Base-by-base conservation (phyloP, 495 filamentous ascomycete species). In the Cercophora scortea region DNA sequence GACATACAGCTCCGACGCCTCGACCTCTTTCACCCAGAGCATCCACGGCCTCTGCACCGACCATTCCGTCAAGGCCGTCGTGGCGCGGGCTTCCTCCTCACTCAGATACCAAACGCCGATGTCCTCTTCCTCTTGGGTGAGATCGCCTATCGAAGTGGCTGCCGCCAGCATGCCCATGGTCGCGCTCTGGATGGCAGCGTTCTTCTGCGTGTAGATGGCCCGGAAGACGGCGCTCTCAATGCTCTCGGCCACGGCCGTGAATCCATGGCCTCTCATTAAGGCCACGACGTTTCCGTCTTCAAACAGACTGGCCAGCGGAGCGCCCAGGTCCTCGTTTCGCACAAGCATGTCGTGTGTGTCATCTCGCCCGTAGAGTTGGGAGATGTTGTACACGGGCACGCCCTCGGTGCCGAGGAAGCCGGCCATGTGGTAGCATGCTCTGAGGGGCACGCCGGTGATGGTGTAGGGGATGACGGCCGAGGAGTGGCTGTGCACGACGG, bases 181-280 rank as follows among this genome's bases (percentile, higher is more conserved):
- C 6, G 58, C 55, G 9, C 67, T 63, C 55, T 76, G 71, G 12
- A 76, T 59, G 6, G 45, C 52, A 0, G 75, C 75, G 42, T 78
- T 79, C 55, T 62, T 59, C 43, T 68, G 62, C 3, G 75, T 73
- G 57, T 78, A 79, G 4, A 79, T 62, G 5, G 74, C 68, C 16
- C 65, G 60, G 47, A 61, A 67, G 4, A 79, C 71, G 4, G 60
- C 70, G 45, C 63, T 49, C 51, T 74, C 63, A 33, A 80, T 67
- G 33, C 36, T 65, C 0, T 55, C 53, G 0, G 64, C 75, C 2
- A 70, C 53, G 1, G 64, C 59, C 0, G 71, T 74, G 53, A 78
- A 77, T 7, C 76, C 78, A 45, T 80, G 78, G 8, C 69, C 69
- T 3, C 62, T 57, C 75, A 78, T 77, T 10, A 80, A 57, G 3